A percentile compares a stretch with the other conserved stretches of the same genome.
Evolutionary conservation across 805 yeast species (phyloP).

Genomic region (Ogataea populi-albae): DNA sequence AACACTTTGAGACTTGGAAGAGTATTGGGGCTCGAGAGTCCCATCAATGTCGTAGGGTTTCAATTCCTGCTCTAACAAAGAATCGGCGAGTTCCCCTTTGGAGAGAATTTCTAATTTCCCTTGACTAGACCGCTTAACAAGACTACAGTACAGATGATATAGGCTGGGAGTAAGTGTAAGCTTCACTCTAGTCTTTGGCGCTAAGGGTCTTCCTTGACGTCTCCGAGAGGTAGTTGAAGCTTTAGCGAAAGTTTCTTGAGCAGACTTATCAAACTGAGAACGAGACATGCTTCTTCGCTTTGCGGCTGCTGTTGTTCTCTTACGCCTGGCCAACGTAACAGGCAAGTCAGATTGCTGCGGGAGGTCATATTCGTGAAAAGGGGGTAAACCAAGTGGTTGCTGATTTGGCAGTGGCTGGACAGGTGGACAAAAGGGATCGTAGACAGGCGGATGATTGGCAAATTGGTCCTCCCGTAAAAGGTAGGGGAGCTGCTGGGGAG

Average conservation of each 20-base stretch:
- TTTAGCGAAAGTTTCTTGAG: no score
- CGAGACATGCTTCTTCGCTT: no score
- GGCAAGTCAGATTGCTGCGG: neutral
- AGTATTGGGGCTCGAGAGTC: conserved; percentile 1
- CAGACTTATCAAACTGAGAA: no score
- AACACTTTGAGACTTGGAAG: conserved; percentile 18
- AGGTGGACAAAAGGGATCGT: no score
- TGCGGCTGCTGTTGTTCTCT: neutral
- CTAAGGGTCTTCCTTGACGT: conserved; percentile 41
- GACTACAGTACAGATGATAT: conserved; percentile 38
- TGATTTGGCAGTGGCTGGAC: no score
- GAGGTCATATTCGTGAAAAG: no score
- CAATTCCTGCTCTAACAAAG: neutral
- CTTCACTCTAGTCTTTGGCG: conserved; percentile 47
- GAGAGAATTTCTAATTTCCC: conserved; percentile 4
- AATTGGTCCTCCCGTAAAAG: no score
- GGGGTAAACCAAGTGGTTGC: no score
- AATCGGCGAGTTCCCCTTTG: neutral
- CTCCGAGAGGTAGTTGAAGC: conserved; percentile 8
- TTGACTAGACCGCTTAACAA: conserved; percentile 30
- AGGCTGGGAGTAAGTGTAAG: conserved; percentile 42
- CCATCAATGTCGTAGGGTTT: neutral
- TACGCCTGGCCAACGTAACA: neutral
- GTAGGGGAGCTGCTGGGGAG: no score
- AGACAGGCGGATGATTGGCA: no score